Base-by-base conservation (phyloP, 805 yeast species). In the Candida boleticola region DNA sequence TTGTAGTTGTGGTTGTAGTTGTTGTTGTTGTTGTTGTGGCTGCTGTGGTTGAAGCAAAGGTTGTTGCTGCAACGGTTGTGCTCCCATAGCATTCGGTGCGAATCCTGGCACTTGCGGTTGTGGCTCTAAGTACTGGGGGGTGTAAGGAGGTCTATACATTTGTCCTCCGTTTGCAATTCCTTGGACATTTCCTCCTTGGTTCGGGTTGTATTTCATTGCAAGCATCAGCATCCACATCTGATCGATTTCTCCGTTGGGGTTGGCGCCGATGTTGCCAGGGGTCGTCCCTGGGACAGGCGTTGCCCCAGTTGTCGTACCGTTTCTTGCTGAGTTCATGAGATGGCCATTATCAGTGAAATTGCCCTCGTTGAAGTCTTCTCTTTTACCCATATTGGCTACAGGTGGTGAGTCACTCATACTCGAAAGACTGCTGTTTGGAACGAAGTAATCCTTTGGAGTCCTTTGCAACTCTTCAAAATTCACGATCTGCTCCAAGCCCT, bases 201-300 rank as follows among this genome's bases (percentile, higher is more conserved):
- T 31, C 27, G 26, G 14, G 19, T 11, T 13, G 10, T 20, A 30
- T 36, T 57, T 61, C 58, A 54, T 51, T 13, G 57, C 52, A 14
- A 58, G 51, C 45, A 61, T 51, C 39, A 51, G 64, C 21, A 52
- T 39, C 66, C 66, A 61, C 44, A 58, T 48, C 37, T 51, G 51
- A 41, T 61, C 66, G 17, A 59, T 50, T 39, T 61, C 58, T 9
- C 46, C 40, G 20, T 22, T 21, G 19, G 27, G 29, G 5, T 9
- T 5, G 9, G 21, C 22, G 9, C 7, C 5, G 16, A n/a, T 17
- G 21, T 17, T 31, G 4, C 11, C 35, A 17, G 19, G 35, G 7
- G 4, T 19, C 13, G 11, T 7, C 13, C 22, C 22, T n/a, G 10
- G 10, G 4, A 6, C 18, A 5, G 11, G 13, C 9, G 18, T 14